Evolutionary conservation across 179 eudicot species (phyloP), one percentile per base, ranked within the genome.

Genomic region (Corrigiola litoralis): DNA sequence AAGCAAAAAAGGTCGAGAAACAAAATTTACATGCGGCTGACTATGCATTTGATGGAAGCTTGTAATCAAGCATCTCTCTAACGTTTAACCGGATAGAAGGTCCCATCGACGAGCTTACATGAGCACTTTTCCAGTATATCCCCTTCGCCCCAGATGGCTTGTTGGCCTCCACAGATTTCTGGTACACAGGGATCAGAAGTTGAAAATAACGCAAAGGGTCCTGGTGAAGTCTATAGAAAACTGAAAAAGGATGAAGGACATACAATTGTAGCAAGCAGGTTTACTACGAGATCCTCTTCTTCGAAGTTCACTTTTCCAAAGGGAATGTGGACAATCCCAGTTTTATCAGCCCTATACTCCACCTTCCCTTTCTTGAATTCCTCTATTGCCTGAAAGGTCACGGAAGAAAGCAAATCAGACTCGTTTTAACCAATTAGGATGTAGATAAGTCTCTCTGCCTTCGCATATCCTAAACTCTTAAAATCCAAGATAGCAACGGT

Each of bases 351-450:
- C 74, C 99, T 84, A 68, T 66, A 94, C 75, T 91, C 99, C 45
- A 94, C 95, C 72, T 94, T 94, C 16, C 99, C 99, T 77, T 88
- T 84, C 88, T 91, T 94, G 74, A 94, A 90, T 73, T 94, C 99
- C 47, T 77, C 95, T 61, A 94, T 85, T 16, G 99, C 96, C 99
- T 94, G 88, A 36, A 38, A 57, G 25, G 50, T 63, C 46, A 68
- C 36, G 63, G 21, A 63, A 58, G 24, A 27, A 55, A 23, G 28
- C 34, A 20, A 33, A 58, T 50, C 9, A 67, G 46, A 21, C 25
- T 34, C 48, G 42, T 20, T 14, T 9, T 54, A n/a, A 17, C 17
- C 21, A 31, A 32, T 4, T 16, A 18, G 41, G 14, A 9, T 13
- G 18, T n/a, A 25, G 42, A 45, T 10, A 27, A 14, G 3, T 0